phyloP scores from a whole-genome alignment of 148 eudicot species.

The Camellia granthamiana region DNA sequence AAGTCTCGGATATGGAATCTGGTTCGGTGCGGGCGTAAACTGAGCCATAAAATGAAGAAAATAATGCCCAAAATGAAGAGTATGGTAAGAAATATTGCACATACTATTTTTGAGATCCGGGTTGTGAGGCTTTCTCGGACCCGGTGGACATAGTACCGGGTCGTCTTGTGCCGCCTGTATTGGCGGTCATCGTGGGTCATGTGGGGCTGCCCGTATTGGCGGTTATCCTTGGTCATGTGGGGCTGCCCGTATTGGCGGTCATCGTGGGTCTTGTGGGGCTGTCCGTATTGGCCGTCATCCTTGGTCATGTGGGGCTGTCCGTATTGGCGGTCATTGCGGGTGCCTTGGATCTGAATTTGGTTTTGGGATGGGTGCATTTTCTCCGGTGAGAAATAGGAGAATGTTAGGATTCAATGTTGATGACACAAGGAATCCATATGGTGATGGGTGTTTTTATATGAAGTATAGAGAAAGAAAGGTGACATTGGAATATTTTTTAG shows the following conservation, averaged over 20 bases:
- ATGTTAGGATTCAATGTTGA: background rate
- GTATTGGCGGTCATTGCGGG: no score
- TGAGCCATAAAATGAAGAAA: slow-evolving; percentile 66
- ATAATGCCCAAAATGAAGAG: slow-evolving; percentile 56
- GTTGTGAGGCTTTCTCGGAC: slow-evolving; percentile 75
- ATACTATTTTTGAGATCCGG: slow-evolving; percentile 62
- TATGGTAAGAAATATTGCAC: slow-evolving; percentile 53
- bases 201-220: no score
- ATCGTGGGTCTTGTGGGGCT: background rate
- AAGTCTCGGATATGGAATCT: slow-evolving; percentile 53
- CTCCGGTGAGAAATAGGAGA: background rate
- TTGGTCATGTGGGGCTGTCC: slow-evolving; percentile 30
- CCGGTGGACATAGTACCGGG: slow-evolving; percentile 58
- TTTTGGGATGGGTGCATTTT: slow-evolving; percentile 10
- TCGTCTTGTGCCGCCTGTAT: slow-evolving; percentile 43
- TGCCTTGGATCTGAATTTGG: slow-evolving; percentile 19
- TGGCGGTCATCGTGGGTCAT: background rate
- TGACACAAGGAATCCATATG: no score
- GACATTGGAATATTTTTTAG: background rate
- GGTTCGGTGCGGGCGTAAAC: slow-evolving; percentile 83
- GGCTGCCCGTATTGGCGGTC: slow-evolving; percentile 27
- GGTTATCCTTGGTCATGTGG: slow-evolving; percentile 31
- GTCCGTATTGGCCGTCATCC: no score
- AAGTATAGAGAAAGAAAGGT: background rate
- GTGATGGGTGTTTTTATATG: background rate